Evolutionary conservation across 2,329 filamentous ascomycete species (phyloP), one percentile per base, ranked within the genome.

Genomic region (Pyrenophora tritici-repentis): DNA sequence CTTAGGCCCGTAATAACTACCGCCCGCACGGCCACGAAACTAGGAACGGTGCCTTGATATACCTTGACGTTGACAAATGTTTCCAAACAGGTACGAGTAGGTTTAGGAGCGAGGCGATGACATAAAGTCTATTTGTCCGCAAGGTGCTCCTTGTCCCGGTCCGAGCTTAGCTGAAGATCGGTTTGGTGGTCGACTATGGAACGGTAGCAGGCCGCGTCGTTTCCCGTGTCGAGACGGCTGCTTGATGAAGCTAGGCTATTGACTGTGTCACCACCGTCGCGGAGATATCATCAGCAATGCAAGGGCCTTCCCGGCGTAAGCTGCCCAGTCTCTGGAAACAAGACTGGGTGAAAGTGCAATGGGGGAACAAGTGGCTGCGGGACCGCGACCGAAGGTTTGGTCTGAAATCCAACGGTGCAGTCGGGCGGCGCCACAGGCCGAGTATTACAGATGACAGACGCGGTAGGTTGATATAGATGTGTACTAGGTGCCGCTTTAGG

Each of bases 201-300:
- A 29, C 26, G 10, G 26, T 4, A 29, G 7, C 26, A 29, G 26
- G 9, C 26, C 7, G 26, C 9, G 26, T 4, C 26, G 26, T 10
- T 29, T 29, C 9, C 26, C 26, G 26, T 29, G 26, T 29, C 26
- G 9, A 29, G 36, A 29, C 26, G 22, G 22, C 3, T 24, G 22
- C 24, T 24, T 24, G 22, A 9, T 24, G 22, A 24, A 24, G 22
- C 22, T 24, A 29, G 44, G 43, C 29, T 16, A 35, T 16, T 37
- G 18, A 24, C 17, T 32, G 44, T 43, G 17, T 52, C 44, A 43
- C 49, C 39, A 52, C 29, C 31, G 49, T 48, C 43, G 48, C 43
- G 39, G 29, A 17, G 12, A 33, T 31, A 37, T 20, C 33, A 16
- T 12, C 37, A 17, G 34, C 31, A 13, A 26, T 18, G 29, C 33